Percentiles rank a stretch among this genome's conserved stretches.
These are phyloP conservation scores for Protomyces macrosporus DNA, from an alignment of 1,139 yeast species.

Conservation along the genomic window DNA sequence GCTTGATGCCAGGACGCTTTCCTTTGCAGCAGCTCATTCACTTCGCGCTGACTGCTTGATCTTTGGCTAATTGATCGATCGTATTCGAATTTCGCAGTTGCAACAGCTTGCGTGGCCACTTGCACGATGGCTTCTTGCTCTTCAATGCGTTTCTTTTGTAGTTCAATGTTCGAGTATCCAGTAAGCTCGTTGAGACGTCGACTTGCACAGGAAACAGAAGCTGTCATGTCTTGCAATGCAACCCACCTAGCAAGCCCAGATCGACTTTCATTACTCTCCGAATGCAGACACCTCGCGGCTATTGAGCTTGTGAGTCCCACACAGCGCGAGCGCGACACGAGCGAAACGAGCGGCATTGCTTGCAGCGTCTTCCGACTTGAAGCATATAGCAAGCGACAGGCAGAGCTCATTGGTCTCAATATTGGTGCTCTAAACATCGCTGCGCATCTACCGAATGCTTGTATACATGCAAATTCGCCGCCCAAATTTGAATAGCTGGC, in stretches of 20 bases:
- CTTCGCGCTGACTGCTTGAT: constrained; percentile 71
- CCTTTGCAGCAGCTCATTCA: constrained; percentile 80
- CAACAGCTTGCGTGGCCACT: constrained; percentile 38
- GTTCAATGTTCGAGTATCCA: constrained; percentile 80
- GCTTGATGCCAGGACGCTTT: constrained; percentile 72
- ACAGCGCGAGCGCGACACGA: too few relatives aligned
- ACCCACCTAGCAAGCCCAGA: background rate
- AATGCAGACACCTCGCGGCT: background rate
- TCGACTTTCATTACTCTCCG: background rate
- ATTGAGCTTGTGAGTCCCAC: background rate
- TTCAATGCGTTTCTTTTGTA: constrained; percentile 59
- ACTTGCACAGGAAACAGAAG: constrained; percentile 63
- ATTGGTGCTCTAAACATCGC: too few relatives aligned
- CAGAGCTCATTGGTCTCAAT: too few relatives aligned
- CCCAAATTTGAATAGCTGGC: too few relatives aligned
- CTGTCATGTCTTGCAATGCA: constrained; percentile 33
- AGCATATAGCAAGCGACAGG: too few relatives aligned
- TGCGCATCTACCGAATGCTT: too few relatives aligned
- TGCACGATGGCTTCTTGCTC: constrained; percentile 32
- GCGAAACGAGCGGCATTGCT: too few relatives aligned
- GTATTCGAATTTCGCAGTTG: constrained; percentile 51
- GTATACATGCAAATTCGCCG: too few relatives aligned
- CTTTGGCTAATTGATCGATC: constrained; percentile 60
- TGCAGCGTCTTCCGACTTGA: too few relatives aligned
- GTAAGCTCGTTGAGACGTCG: constrained; percentile 81